phyloP scores from a whole-genome alignment of 192 early-diverging fungal genomes.

The Linnemannia exigua region DNA sequence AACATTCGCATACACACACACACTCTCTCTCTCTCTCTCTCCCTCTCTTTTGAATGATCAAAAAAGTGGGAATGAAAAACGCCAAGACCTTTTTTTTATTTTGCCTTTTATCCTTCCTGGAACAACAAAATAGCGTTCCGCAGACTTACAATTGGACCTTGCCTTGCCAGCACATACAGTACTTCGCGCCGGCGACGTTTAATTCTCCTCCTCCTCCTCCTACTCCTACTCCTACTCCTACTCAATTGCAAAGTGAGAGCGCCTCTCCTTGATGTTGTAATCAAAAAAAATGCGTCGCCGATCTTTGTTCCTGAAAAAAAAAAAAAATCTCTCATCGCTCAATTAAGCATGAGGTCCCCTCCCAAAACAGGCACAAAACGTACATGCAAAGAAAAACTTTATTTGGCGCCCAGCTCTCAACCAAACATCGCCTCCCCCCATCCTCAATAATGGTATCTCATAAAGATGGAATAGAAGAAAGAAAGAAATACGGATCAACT shows the following conservation, averaged over 20 bases:
- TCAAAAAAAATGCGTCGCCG: not conserved
- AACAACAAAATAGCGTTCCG: too few species aligned
- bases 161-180: not conserved
- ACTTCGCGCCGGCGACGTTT: too few species aligned
- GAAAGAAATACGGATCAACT: too few species aligned
- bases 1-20: too few species aligned
- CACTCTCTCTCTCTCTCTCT: too few species aligned
- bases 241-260: too few species aligned
- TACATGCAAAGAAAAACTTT: not conserved
- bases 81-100: not conserved
- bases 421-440: not conserved
- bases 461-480: not conserved
- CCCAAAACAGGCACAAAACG: not conserved
- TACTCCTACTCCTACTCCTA: too few species aligned
- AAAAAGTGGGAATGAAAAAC: not conserved
- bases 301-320: slow-evolving; percentile 1
- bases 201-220: not conserved
- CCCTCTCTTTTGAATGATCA: too few species aligned
- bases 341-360: not conserved
- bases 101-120: not conserved
- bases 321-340: not conserved
- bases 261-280: not conserved
- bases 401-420: not conserved
- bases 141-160: not conserved
- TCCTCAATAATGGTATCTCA: not conserved